phyloP scores from a whole-genome alignment of 139 green algal genomes.

The Desmodesmus armatus region DNA sequence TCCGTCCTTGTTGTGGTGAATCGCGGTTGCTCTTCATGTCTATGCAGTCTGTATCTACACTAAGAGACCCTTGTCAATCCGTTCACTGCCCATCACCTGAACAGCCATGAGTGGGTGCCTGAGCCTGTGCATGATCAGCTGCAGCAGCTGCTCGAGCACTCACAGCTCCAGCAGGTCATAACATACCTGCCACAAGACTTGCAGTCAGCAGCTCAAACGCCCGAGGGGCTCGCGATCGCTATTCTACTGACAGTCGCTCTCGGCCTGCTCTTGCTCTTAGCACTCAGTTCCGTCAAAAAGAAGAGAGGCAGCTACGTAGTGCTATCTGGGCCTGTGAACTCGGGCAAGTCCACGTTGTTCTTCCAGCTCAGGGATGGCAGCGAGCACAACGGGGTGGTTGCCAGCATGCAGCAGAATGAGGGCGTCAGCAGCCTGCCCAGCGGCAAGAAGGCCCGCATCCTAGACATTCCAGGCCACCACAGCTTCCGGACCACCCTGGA shows the following conservation, averaged over 20 bases:
- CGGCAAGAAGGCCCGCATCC: constrained; percentile 59
- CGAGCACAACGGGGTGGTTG: constrained; percentile 62
- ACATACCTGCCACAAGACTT: neutral
- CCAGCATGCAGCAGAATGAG: constrained; percentile 44
- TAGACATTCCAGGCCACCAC: constrained; percentile 91
- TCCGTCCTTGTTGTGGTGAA: too few species aligned
- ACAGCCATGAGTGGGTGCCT: too few species aligned
- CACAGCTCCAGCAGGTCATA: neutral
- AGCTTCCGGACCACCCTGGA: constrained; percentile 75
- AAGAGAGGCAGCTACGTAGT: constrained; percentile 61
- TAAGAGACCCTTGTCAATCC: too few species aligned
- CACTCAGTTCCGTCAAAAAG: neutral
- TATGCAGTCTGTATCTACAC: too few species aligned
- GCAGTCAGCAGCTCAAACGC: constrained; percentile 8
- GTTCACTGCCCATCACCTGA: too few species aligned
- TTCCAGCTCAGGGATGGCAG: constrained; percentile 70
- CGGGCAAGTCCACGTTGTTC: constrained; percentile 88
- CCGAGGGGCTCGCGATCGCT: constrained; percentile 29
- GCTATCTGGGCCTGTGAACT: constrained; percentile 73
- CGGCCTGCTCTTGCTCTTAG: constrained; percentile 6
- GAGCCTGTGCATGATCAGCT: constrained; percentile 13
- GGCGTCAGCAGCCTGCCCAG: neutral
- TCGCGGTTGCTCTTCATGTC: too few species aligned
- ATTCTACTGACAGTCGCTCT: constrained; percentile 27
- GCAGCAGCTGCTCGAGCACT: constrained; percentile 14